A percentile compares a stretch with the other conserved stretches of the same genome.
phyloP scores from a whole-genome alignment of 139 green algal species.

The Trebouxia sp. region DNA sequence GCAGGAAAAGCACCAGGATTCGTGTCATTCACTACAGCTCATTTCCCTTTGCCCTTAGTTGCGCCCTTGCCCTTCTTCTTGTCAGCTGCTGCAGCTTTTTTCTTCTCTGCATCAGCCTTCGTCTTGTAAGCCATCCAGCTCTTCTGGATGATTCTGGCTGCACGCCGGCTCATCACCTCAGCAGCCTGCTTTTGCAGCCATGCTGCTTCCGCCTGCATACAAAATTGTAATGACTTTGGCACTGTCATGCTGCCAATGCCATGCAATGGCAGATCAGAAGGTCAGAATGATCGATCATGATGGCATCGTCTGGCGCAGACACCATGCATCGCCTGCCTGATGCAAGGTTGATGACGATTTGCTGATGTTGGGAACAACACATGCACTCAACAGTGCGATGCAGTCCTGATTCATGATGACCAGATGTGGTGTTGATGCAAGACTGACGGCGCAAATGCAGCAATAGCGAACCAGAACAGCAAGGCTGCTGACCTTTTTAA shows the following conservation, averaged over 20 bases:
- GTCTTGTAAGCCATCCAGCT: conserved; percentile 44
- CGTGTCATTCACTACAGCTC: too few relatives aligned
- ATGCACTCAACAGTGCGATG: too few relatives aligned
- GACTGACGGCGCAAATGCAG: too few relatives aligned
- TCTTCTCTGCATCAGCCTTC: conserved; percentile 32
- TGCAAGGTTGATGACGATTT: too few relatives aligned
- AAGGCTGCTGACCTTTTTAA: conserved; percentile 1
- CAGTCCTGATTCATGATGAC: not conserved
- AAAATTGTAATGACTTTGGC: not conserved
- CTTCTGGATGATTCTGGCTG: conserved; percentile 34
- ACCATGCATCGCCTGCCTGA: too few relatives aligned
- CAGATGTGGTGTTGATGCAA: not conserved
- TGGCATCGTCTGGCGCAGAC: too few relatives aligned
- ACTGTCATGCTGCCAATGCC: too few relatives aligned
- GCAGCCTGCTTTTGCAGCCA: not conserved
- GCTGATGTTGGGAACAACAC: too few relatives aligned
- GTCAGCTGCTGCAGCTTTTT: conserved; percentile 15
- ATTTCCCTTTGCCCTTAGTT: conserved; percentile 24
- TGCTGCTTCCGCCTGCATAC: conserved; percentile 16
- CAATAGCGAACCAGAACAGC: too few relatives aligned
- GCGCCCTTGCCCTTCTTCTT: conserved; percentile 26
- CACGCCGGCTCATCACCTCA: not conserved
- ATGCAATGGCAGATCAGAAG: not conserved
- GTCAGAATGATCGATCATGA: too few relatives aligned
- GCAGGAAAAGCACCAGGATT: not conserved